Base-by-base conservation (phyloP, 108 stramenopile genomes). In the Mediolabrus comicus region DNA sequence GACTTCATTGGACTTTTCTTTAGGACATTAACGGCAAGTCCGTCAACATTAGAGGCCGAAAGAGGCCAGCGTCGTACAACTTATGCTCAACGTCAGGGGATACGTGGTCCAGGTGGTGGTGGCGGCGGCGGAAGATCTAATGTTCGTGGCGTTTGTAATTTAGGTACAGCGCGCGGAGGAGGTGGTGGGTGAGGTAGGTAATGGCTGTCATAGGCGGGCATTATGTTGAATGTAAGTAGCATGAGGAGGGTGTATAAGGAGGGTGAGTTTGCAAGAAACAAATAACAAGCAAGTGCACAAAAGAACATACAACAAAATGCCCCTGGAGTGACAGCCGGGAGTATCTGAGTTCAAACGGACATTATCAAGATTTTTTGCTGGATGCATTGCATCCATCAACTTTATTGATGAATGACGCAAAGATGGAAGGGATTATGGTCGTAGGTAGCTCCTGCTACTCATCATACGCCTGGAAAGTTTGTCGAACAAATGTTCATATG, bases 171-270 rank as follows among this genome's bases (percentile, higher is more conserved):
- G 13, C 65, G 62, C 34, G 57, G 64, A 11, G 69, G 58, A n/a
- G 77, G 63, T 3, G 72, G 72, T 22, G 77, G 77, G 51, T 78
- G 77, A 78, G 77, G 77, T 54, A 49, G 77, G 58, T 78, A 78
- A 71, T 78, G 69, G 77, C 65, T 69, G 63, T 75, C 62, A 71
- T 78, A 49, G 19, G 24, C 35, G 46, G 66, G 62, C 31, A 26
- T 58, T 53, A 51, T 60, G 36, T 43, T 49, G 7, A 49, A 10
- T 22, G 3, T 49, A 17, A 43, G 41, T 49, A n/a, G 46, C 22
- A 33, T 17, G 14, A 4, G 46, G 22, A 6, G 46, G 22, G 46
- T 3, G 14, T 13, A 10, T 13, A 38, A 3, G 36, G 36, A 41
- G 17, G 39, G 39, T 41, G n/a, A 14, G 33, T 41, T 3, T 41